Evolutionary conservation across 139 green algal species (phyloP).

Genomic region (Dunaliella sp.): DNA sequence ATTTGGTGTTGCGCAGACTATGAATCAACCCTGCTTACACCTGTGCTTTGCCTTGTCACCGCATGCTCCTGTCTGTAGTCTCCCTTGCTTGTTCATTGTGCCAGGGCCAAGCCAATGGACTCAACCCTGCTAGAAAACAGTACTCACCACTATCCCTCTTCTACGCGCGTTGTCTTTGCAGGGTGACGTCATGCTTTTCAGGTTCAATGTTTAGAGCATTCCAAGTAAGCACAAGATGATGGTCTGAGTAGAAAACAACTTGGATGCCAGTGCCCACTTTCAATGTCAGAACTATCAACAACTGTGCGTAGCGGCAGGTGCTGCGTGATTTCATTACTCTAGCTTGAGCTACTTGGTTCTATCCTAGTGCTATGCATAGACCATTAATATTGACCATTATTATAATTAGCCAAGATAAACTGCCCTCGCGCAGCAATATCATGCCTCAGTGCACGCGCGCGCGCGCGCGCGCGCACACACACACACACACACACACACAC

Average conservation of each 20-base stretch:
- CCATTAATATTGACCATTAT: neutral
- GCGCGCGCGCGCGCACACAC: no score
- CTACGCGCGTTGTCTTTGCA: constrained; percentile 28
- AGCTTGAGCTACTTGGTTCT: neutral
- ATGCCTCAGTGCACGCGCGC: no score
- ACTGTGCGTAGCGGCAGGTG: neutral
- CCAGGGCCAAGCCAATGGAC: no score
- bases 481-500: neutral
- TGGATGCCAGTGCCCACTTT: neutral
- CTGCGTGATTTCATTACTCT: neutral
- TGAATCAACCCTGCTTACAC: neutral
- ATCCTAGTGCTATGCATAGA: neutral
- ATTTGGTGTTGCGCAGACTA: no score
- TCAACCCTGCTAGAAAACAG: neutral
- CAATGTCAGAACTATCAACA: neutral
- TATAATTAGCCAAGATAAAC: neutral
- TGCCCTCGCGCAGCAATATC: no score
- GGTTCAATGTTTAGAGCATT: constrained; percentile 48
- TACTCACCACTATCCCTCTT: no score
- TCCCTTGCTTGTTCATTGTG: neutral
- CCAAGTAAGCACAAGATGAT: neutral
- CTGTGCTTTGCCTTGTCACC: neutral
- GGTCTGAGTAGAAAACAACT: neutral
- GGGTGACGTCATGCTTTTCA: constrained; percentile 92
- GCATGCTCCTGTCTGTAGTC: constrained; percentile 17